Base-by-base conservation (phyloP, 345 rosid genomes). In the Arabidopsis suecica region DNA sequence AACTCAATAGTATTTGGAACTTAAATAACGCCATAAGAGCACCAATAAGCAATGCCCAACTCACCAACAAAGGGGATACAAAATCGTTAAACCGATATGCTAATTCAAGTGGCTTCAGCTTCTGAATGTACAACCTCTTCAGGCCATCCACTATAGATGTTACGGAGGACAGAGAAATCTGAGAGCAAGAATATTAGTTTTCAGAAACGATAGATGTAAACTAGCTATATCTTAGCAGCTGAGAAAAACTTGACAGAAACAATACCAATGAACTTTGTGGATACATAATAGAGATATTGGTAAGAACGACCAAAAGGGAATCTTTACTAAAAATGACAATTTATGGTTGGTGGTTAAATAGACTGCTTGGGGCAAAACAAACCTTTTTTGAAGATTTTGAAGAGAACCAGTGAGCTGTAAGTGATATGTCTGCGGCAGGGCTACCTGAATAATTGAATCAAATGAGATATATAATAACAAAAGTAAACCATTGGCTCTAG, bases 101-200 rank as follows among this genome's bases (percentile, higher is more conserved):
- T 68, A 82, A 90, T 89, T 95, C 98, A 49, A 92, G 82, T 49
- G 99, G 99, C 80, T 90, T 92, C 81, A 92, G 82, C 84, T 90
- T 95, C 78, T 95, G 91, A 69, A 92, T 80, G 73, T 95, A 90
- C 80, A 92, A 79, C 83, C 81, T 87, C 89, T 95, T 95, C 83
- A 92, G 71, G 55, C 99, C 99, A 78, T 95, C 99, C 62, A 88
- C 70, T 69, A 92, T 89, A 61, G 98, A 95, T 74, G 99, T 92
- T 68, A 95, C 98, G 16, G 97, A 78, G 71, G 97, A 87, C 73
- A 87, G 73, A 58, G 99, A 63, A 60, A 92, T 73, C 93, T 90
- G 88, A 34, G 40, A 73, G 69, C 68, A 78, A 50, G 41, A 40
- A 9, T n/a, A 33, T 56, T 7, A 68, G 78, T 68, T 73, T 42